phyloP scores from a whole-genome alignment of 2,329 filamentous ascomycete species.

The Botryosphaeria dothidea region DNA sequence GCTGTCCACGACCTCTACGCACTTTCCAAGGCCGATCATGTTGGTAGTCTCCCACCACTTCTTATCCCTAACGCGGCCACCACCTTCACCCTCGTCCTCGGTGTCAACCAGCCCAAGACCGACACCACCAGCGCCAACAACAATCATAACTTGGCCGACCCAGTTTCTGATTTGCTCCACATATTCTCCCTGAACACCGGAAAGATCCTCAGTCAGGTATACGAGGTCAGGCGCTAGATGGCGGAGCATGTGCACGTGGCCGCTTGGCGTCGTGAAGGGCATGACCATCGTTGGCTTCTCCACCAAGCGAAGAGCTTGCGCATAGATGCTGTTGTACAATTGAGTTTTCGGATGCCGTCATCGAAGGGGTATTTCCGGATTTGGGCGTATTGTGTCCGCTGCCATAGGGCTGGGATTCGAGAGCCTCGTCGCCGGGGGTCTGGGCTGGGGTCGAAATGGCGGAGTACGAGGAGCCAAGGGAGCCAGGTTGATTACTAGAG shows the following conservation, averaged over 20 bases:
- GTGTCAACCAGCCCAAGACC: conserved; percentile 53
- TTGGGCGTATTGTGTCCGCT: conserved; percentile 37
- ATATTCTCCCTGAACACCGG: conserved; percentile 71
- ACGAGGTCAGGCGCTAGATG: conserved; percentile 83
- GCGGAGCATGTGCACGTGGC: conserved; percentile 82
- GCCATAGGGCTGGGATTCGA: conserved; percentile 49
- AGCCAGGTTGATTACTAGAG: conserved; percentile 52
- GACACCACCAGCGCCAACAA: conserved; percentile 51
- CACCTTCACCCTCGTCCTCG: conserved; percentile 72
- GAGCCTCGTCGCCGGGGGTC: conserved; percentile 63
- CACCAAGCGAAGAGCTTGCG: conserved; percentile 75
- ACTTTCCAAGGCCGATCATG: conserved; percentile 81
- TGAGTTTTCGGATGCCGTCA: conserved; percentile 39
- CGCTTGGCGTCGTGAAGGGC: conserved; percentile 80
- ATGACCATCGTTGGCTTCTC: conserved; percentile 85
- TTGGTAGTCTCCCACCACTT: conserved; percentile 63
- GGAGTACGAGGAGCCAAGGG: conserved; percentile 80
- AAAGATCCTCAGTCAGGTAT: conserved; percentile 83
- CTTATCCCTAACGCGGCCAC: conserved; percentile 55
- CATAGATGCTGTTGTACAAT: conserved; percentile 77
- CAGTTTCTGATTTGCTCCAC: conserved; percentile 65
- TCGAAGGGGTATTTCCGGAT: conserved; percentile 24
- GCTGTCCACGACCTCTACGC: conserved; percentile 85
- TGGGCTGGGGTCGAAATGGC: conserved; percentile 73
- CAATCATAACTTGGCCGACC: conserved; percentile 63